Conservation (phyloP, 2,329 filamentous ascomycete species). For the Xylaria polymorpha region DNA sequence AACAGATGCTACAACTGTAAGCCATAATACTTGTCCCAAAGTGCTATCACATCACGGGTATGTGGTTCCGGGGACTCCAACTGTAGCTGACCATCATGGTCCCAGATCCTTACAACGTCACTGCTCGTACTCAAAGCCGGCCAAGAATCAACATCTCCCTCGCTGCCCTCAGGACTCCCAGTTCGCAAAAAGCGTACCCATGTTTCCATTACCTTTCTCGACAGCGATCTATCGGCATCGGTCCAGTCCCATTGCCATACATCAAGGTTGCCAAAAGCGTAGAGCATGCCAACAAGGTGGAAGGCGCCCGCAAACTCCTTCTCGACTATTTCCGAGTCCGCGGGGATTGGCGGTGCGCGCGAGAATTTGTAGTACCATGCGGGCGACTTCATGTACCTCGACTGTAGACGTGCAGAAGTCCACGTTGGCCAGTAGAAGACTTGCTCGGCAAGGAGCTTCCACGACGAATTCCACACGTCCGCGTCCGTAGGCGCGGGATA, state of each 20-base stretch:
- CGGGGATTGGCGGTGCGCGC: slow-evolving; percentile 34
- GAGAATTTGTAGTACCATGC: slow-evolving; percentile 30
- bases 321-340: slow-evolving; percentile 23
- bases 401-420: slow-evolving; percentile 31
- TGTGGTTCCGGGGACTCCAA: neutral
- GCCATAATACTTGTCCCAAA: slow-evolving; percentile 34
- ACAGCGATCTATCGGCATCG: slow-evolving; percentile 30
- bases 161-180: slow-evolving; percentile 21
- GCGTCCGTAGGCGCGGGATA: slow-evolving; percentile 30
- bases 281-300: slow-evolving; percentile 33
- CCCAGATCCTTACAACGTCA: slow-evolving; percentile 26
- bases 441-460: slow-evolving; percentile 27
- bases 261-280: slow-evolving; percentile 33
- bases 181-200: slow-evolving; percentile 26
- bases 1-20: neutral
- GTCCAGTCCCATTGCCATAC: slow-evolving; percentile 35
- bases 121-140: slow-evolving; percentile 7
- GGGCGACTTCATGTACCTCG: slow-evolving; percentile 23
- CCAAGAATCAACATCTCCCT: slow-evolving; percentile 15
- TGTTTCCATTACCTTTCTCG: slow-evolving; percentile 24
- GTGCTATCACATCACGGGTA: slow-evolving; percentile 11
- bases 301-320: slow-evolving; percentile 31
- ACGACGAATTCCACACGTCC: slow-evolving; percentile 25
- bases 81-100: slow-evolving; percentile 6
- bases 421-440: slow-evolving; percentile 34